These are phyloP conservation scores for Recurvomyces mirabilis DNA, from an alignment of 495 filamentous ascomycete species.

Conservation along the genomic window DNA sequence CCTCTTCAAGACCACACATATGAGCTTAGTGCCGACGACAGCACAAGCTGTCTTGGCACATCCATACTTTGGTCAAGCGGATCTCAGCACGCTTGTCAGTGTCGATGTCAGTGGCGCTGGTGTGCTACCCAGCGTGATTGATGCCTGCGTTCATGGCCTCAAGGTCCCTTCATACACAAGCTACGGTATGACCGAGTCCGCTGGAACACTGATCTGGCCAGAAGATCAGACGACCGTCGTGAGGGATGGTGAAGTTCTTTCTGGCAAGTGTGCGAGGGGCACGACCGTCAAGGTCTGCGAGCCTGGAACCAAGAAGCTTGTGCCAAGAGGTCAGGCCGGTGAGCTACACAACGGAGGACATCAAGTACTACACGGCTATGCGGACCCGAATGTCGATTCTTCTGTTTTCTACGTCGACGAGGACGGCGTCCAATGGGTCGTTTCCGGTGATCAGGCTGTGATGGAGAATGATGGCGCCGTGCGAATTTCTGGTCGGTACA, in stretches of 20 bases:
- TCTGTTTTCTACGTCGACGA: conserved; percentile 27
- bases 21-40: conserved; percentile 32
- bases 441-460: conserved; percentile 37
- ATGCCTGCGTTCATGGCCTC: conserved; percentile 26
- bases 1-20: conserved; percentile 25
- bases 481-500: conserved; percentile 36
- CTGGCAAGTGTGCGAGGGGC: conserved; percentile 29
- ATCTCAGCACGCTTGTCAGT: conserved; percentile 22
- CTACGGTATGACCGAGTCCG: conserved; percentile 34
- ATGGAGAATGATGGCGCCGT: conserved; percentile 31
- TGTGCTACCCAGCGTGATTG: conserved; percentile 25
- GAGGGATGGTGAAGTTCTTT: conserved; percentile 5
- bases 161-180: conserved; percentile 24
- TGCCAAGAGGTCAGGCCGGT: conserved; percentile 28
- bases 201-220: conserved; percentile 20
- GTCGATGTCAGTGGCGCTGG: conserved; percentile 28
- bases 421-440: conserved; percentile 32
- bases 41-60: conserved; percentile 25
- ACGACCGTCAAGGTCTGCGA: conserved; percentile 31
- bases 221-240: conserved; percentile 13
- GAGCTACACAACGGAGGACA: conserved; percentile 34
- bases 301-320: conserved; percentile 19
- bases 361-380: conserved; percentile 27
- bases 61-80: conserved; percentile 15
- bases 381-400: conserved; percentile 14